A percentile compares a stretch with the other conserved stretches of the same genome.
Evolutionary conservation across 2,329 filamentous ascomycete genomes (phyloP).

Genomic region (Claviceps sp.): DNA sequence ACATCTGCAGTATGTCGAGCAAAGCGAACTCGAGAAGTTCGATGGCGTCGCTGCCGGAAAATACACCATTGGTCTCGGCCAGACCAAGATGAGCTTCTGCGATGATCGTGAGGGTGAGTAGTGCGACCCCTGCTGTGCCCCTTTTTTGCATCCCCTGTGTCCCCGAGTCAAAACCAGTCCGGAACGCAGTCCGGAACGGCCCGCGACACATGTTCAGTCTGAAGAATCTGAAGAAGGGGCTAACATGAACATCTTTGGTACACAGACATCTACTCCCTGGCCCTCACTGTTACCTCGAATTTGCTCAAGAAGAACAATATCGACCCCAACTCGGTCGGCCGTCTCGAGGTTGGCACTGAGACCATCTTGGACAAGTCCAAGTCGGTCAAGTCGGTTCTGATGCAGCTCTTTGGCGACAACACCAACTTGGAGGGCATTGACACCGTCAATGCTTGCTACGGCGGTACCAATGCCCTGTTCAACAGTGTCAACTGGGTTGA

Average conservation of each 20-base stretch:
- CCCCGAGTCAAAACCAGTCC: not conserved
- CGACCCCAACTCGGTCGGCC: constrained; percentile 63
- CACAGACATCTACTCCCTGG: constrained; percentile 75
- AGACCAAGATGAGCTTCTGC: constrained; percentile 88
- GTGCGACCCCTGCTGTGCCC: constrained; percentile 4
- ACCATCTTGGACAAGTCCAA: constrained; percentile 82
- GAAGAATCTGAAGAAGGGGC: not conserved
- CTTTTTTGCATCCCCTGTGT: not conserved
- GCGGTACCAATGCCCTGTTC: constrained; percentile 73
- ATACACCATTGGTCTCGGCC: constrained; percentile 82
- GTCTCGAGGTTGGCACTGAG: constrained; percentile 76
- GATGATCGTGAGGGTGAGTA: constrained; percentile 71
- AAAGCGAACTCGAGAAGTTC: constrained; percentile 71
- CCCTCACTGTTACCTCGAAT: constrained; percentile 64
- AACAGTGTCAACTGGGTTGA: constrained; percentile 79
- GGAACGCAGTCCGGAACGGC: too few species aligned
- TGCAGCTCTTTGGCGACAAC: constrained; percentile 78
- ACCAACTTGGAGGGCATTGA: constrained; percentile 75
- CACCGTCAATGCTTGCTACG: constrained; percentile 76
- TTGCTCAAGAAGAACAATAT: constrained; percentile 75
- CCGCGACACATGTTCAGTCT: too few species aligned
- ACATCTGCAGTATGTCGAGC: constrained; percentile 61
- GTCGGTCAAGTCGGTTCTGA: constrained; percentile 77
- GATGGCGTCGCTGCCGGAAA: constrained; percentile 72
- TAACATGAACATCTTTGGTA: not conserved